A percentile compares a stretch with the other conserved stretches of the same genome.
These are phyloP conservation scores for Penicillium goetzii DNA, from an alignment of 495 filamentous ascomycete genomes.

Conservation along the genomic window DNA sequence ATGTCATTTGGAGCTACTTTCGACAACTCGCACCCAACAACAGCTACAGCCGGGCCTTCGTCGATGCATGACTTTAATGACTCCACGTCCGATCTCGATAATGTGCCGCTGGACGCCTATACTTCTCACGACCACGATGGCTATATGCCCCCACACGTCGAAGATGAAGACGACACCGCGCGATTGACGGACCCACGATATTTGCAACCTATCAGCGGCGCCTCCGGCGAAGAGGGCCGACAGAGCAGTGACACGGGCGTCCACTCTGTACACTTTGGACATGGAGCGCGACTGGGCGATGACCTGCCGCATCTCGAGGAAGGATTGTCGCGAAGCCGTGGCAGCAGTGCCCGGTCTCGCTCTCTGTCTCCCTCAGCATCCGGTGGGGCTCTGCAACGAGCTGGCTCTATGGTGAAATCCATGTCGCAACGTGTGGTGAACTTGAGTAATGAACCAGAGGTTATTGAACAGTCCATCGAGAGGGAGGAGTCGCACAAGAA, in stretches of 20 bases:
- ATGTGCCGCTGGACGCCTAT: slow-evolving; percentile 34
- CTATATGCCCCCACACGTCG: slow-evolving; percentile 52
- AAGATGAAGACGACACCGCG: slow-evolving; percentile 65
- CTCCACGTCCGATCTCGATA: slow-evolving; percentile 38
- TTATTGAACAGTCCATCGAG: slow-evolving; percentile 74
- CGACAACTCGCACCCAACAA: slow-evolving; percentile 40
- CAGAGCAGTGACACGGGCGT: slow-evolving; percentile 62
- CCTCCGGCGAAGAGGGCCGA: slow-evolving; percentile 50
- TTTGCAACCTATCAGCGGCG: slow-evolving; percentile 70
- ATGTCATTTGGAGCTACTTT: slow-evolving; percentile 65
- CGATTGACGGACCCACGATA: slow-evolving; percentile 64
- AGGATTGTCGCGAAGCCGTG: slow-evolving; percentile 44
- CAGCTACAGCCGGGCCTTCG: slow-evolving; percentile 25
- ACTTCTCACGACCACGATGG: slow-evolving; percentile 43
- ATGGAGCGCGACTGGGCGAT: slow-evolving; percentile 61
- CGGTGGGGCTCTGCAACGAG: slow-evolving; percentile 69
- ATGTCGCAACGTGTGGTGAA: slow-evolving; percentile 99
- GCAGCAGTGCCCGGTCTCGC: slow-evolving; percentile 57
- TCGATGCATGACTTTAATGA: slow-evolving; percentile 29
- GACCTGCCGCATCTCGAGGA: slow-evolving; percentile 61
- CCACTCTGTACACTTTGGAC: slow-evolving; percentile 57
- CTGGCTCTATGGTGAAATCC: slow-evolving; percentile 90
- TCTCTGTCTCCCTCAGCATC: slow-evolving; percentile 70
- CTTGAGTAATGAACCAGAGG: slow-evolving; percentile 83
- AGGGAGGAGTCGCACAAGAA: slow-evolving; percentile 64